These are phyloP conservation scores for Trypanosoma cruzi DNA, from an alignment of 208 protist species.

Conservation along the genomic window DNA sequence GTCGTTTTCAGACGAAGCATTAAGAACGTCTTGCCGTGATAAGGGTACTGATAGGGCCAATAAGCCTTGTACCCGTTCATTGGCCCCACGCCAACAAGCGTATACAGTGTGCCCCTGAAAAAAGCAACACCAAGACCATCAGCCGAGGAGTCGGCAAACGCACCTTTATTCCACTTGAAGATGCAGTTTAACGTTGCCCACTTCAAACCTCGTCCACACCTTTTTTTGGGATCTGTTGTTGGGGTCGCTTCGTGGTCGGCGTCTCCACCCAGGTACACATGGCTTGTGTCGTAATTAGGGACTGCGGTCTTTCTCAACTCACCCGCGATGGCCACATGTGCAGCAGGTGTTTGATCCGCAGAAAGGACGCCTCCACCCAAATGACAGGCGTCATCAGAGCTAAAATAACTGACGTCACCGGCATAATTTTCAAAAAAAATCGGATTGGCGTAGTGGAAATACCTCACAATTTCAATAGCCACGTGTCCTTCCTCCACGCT, in stretches of 20 bases:
- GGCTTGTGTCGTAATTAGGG: not conserved
- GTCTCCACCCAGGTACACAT: constrained; percentile 7
- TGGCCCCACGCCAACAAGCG: not conserved
- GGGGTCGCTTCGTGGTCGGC: not conserved
- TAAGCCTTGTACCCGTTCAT: not conserved
- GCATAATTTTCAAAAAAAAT: not conserved
- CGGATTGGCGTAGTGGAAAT: not conserved
- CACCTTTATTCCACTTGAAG: no score
- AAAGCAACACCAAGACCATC: not conserved
- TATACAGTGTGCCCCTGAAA: constrained; percentile 4
- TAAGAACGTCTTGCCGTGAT: no score
- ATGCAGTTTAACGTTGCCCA: no score
- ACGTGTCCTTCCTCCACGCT: not conserved
- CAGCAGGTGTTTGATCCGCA: constrained; percentile 5
- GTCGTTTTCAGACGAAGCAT: not conserved
- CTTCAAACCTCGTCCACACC: no score
- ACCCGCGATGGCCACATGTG: not conserved
- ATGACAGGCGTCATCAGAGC: not conserved
- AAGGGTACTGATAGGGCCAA: not conserved
- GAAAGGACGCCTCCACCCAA: not conserved
- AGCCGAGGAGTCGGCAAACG: no score
- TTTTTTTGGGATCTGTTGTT: no score
- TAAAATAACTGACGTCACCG: constrained; percentile 1
- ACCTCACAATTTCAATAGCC: not conserved
- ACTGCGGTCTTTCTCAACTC: not conserved